These are phyloP conservation scores for Blastobotrys petasosporus DNA, from an alignment of 1,139 yeast species.

Conservation along the genomic window DNA sequence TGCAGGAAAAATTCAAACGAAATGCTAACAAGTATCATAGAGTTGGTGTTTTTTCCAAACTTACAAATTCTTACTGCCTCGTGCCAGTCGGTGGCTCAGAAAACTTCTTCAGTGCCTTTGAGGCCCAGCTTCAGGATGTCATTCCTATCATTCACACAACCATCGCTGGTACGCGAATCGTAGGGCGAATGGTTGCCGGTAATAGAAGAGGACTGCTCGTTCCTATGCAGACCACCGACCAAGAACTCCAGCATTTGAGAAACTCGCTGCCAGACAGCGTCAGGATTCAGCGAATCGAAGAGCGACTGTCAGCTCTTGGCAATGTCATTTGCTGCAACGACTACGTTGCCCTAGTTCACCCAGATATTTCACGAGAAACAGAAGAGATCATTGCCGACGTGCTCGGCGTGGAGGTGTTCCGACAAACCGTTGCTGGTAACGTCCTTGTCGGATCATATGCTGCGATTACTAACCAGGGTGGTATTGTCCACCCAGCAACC, in stretches of 20 bases:
- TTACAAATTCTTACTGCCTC: constrained; percentile 92
- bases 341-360: constrained; percentile 97
- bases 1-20: not conserved
- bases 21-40: constrained; percentile 17
- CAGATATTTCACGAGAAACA: constrained; percentile 98
- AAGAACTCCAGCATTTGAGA: constrained; percentile 95
- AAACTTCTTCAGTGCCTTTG: constrained; percentile 93
- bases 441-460: constrained; percentile 97
- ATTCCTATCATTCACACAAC: constrained; percentile 96
- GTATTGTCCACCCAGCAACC: constrained; percentile 96
- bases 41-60: constrained; percentile 93
- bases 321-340: constrained; percentile 98
- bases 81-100: constrained; percentile 98
- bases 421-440: constrained; percentile 98
- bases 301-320: constrained; percentile 92
- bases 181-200: constrained; percentile 98
- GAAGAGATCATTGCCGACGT: constrained; percentile 98
- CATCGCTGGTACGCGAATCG: constrained; percentile 95
- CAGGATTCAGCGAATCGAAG: constrained; percentile 96
- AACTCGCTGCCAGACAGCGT: constrained; percentile 96
- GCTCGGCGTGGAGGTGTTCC: constrained; percentile 97
- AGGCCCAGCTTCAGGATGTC: constrained; percentile 94
- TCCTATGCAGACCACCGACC: constrained; percentile 98
- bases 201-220: constrained; percentile 95
- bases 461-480: constrained; percentile 93